Conservation (phyloP, 202 grass and related monocot genomes). For the Carex sylvatica region DNA sequence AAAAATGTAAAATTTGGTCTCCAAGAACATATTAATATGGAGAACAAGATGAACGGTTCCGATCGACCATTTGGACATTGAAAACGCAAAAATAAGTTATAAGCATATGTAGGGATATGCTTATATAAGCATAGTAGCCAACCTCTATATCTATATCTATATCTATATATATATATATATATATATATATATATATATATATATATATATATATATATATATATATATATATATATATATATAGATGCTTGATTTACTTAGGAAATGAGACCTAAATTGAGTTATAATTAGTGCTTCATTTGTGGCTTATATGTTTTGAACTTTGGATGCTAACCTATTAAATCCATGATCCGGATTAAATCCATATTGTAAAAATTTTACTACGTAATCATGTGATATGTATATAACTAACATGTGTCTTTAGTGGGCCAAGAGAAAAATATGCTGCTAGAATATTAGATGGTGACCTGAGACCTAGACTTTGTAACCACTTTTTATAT, state of each 20-base stretch:
- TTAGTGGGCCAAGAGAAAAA: not conserved
- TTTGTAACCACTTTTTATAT: not conserved
- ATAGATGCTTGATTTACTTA: not conserved
- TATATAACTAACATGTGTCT: not conserved
- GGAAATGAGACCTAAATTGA: not conserved
- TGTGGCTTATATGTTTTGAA: not conserved
- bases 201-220: no score
- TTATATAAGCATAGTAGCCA: no score
- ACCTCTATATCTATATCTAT: no score
- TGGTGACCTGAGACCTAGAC: not conserved
- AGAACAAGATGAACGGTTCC: no score
- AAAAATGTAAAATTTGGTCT: no score
- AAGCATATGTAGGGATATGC: no score
- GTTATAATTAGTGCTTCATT: not conserved
- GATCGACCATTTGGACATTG: no score
- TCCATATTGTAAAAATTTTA: not conserved
- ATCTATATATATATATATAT: no score
- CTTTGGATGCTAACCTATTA: not conserved
- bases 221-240: no score
- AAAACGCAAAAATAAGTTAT: no score
- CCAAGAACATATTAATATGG: no score
- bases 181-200: no score
- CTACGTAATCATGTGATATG: not conserved
- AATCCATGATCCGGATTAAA: not conserved
- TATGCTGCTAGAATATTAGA: constrained; percentile 1